Evolutionary conservation across 768 basidiomycete species (phyloP).

Genomic region (Phylloporus rhodoxanthus): DNA sequence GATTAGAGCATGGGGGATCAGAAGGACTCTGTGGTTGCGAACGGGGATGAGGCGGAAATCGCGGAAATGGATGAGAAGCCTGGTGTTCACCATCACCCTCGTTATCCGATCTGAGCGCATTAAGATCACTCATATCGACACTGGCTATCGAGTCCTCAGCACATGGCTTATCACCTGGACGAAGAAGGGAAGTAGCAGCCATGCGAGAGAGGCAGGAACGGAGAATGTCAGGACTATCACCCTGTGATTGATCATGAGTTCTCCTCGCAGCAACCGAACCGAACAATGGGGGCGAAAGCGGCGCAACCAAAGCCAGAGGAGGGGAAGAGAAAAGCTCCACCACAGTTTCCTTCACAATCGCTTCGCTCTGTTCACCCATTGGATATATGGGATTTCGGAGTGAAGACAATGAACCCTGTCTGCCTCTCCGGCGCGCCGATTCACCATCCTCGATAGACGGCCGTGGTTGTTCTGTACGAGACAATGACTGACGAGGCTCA

Average conservation of each 20-base stretch:
- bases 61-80: conserved; percentile 24
- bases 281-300: conserved; percentile 3
- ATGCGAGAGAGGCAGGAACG: conserved; percentile 15
- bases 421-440: conserved; percentile 13
- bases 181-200: neutral
- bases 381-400: conserved; percentile 21
- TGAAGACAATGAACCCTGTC: conserved; percentile 27
- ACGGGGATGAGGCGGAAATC: conserved; percentile 22
- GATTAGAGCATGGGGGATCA: conserved; percentile 1
- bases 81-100: conserved; percentile 24
- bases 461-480: conserved; percentile 16
- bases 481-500: conserved; percentile 15
- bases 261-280: conserved; percentile 6
- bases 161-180: conserved; percentile 1
- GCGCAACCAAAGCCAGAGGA: neutral
- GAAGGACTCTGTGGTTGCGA: conserved; percentile 6
- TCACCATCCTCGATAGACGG: conserved; percentile 12
- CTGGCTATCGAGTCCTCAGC: conserved; percentile 25
- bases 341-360: conserved; percentile 19
- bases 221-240: conserved; percentile 21
- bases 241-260: conserved; percentile 7
- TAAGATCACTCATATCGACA: conserved; percentile 31
- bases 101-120: conserved; percentile 24
- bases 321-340: neutral
- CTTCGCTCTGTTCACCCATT: conserved; percentile 4